Conservation (phyloP, 345 rosid genomes). For the Lepidium aucheri region DNA sequence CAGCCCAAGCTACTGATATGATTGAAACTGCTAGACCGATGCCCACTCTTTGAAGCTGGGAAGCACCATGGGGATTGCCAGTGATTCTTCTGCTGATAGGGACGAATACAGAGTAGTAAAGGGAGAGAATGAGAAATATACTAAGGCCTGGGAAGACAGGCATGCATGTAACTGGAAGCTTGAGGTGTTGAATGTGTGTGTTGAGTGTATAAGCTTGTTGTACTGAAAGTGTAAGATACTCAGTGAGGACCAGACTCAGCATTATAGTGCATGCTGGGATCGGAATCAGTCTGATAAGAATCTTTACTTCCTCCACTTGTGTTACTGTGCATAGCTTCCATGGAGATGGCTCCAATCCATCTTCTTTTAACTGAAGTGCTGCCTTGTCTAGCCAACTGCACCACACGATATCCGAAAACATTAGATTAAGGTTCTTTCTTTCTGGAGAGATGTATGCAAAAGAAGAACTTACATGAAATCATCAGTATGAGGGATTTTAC, state of each 20-base stretch:
- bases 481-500: slow-evolving; percentile 63
- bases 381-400: slow-evolving; percentile 86
- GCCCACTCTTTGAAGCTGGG: slow-evolving; percentile 89
- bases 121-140: slow-evolving; percentile 62
- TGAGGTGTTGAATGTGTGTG: slow-evolving; percentile 56
- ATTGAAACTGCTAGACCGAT: slow-evolving; percentile 68
- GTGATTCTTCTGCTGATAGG: slow-evolving; percentile 66
- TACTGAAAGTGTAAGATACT: slow-evolving; percentile 77
- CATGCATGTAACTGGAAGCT: slow-evolving; percentile 89
- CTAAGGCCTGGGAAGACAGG: slow-evolving; percentile 91
- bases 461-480: slow-evolving; percentile 48
- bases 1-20: slow-evolving; percentile 68
- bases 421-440: not conserved
- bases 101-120: slow-evolving; percentile 65
- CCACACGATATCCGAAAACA: not conserved
- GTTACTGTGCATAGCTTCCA: slow-evolving; percentile 91
- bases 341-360: slow-evolving; percentile 53
- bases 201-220: slow-evolving; percentile 85
- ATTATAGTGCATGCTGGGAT: slow-evolving; percentile 69
- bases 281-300: slow-evolving; percentile 63
- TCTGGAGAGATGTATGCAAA: not conserved
- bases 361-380: slow-evolving; percentile 74
- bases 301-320: slow-evolving; percentile 95
- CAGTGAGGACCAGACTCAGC: slow-evolving; percentile 58
- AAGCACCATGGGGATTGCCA: slow-evolving; percentile 83